A percentile compares a stretch with the other conserved stretches of the same genome.
Conservation (phyloP, 768 basidiomycete genomes). For the Asterophora lycoperdoides region DNA sequence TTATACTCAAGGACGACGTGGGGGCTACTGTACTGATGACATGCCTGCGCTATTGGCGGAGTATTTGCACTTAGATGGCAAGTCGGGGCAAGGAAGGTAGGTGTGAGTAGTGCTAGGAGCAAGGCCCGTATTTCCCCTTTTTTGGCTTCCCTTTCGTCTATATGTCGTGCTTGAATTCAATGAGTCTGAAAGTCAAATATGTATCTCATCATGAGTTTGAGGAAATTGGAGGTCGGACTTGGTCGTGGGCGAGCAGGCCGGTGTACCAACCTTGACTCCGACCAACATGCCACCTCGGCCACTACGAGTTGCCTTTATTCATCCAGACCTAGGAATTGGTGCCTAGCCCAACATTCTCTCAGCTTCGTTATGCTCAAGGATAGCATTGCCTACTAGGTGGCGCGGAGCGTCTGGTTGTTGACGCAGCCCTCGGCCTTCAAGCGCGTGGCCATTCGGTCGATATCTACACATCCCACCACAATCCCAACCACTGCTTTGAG, state of each 20-base stretch:
- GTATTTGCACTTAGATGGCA: neutral
- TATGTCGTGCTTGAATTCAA: too few species aligned
- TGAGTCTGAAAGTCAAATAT: too few species aligned
- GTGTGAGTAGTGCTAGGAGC: neutral
- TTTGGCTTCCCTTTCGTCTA: too few species aligned
- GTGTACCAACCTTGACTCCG: neutral
- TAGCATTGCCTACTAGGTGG: slow-evolving; percentile 56
- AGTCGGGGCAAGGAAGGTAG: neutral
- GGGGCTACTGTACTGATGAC: neutral
- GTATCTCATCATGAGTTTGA: too few species aligned
- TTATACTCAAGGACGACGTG: neutral
- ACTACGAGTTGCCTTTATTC: slow-evolving; percentile 75
- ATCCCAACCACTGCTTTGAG: slow-evolving; percentile 83
- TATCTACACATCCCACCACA: slow-evolving; percentile 92
- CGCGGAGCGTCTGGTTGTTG: slow-evolving; percentile 92
- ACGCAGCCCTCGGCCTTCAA: slow-evolving; percentile 89
- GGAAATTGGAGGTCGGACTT: too few species aligned
- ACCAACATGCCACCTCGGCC: slow-evolving; percentile 12
- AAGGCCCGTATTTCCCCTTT: too few species aligned
- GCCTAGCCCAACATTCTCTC: slow-evolving; percentile 14
- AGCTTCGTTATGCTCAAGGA: slow-evolving; percentile 12
- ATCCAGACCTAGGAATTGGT: slow-evolving; percentile 96
- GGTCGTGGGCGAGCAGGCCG: neutral
- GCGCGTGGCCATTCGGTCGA: slow-evolving; percentile 78
- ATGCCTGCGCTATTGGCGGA: neutral